Evolutionary conservation across 164 flowering plant species (phyloP).

Genomic region (Protea cynaroides): DNA sequence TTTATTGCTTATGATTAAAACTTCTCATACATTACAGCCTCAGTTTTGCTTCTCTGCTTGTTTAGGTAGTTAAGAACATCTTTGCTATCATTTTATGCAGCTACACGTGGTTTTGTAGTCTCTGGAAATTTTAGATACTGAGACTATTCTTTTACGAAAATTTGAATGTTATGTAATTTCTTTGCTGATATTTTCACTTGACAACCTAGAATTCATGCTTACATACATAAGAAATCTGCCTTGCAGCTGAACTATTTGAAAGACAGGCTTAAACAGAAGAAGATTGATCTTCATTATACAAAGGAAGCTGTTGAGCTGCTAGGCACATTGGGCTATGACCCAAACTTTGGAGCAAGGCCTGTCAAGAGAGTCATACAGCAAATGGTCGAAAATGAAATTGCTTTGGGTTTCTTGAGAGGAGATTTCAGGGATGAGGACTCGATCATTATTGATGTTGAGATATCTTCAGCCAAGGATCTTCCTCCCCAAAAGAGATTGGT

Average conservation of each 20-base stretch:
- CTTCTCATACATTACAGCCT: no score
- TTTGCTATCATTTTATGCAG: no score
- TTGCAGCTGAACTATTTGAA: constrained; percentile 66
- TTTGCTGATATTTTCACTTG: no score
- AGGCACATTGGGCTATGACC: constrained; percentile 70
- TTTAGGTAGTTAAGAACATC: no score
- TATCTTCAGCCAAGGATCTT: constrained; percentile 31
- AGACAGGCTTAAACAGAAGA: constrained; percentile 80
- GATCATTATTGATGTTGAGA: constrained; percentile 45
- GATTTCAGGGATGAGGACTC: constrained; percentile 76
- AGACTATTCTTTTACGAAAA: no score
- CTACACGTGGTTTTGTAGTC: no score
- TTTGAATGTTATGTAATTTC: no score
- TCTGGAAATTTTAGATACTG: no score
- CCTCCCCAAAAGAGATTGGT: constrained; percentile 42
- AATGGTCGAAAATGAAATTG: constrained; percentile 83
- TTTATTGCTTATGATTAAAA: no score
- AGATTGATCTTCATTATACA: constrained; percentile 71
- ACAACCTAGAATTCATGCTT: not conserved
- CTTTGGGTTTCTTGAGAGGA: constrained; percentile 62
- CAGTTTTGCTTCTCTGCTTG: no score
- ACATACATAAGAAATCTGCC: not conserved
- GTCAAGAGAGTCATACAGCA: constrained; percentile 92
- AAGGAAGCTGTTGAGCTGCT: constrained; percentile 59
- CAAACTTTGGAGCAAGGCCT: constrained; percentile 90